Evolutionary conservation across 345 rosid genomes (phyloP).

Genomic region (Alliaria petiolata): DNA sequence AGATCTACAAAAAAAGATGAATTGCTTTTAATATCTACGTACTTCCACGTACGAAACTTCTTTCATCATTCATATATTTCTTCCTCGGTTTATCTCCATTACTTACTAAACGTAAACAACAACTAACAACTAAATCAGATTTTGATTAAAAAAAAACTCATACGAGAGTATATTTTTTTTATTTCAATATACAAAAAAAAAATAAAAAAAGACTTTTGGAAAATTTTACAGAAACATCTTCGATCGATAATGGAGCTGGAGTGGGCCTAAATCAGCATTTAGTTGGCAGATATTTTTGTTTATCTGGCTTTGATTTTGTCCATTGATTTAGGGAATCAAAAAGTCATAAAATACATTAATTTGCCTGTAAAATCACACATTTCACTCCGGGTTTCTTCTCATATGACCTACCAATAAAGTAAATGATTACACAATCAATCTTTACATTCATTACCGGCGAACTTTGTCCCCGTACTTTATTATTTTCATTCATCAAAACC

Average conservation of each 20-base stretch:
- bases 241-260: background rate
- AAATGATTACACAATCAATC: slow-evolving; percentile 3
- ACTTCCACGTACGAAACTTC: slow-evolving; percentile 32
- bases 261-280: slow-evolving; percentile 1
- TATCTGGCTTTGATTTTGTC: background rate
- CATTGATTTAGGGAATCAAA: slow-evolving; percentile 7
- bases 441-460: background rate
- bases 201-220: too few species aligned
- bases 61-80: background rate
- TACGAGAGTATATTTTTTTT: background rate
- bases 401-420: slow-evolving; percentile 26
- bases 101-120: background rate
- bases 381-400: slow-evolving; percentile 13
- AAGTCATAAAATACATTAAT: slow-evolving; percentile 12
- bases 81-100: background rate
- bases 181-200: background rate
- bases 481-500: background rate
- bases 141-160: too few species aligned
- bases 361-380: slow-evolving; percentile 20
- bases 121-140: background rate
- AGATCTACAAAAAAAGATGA: slow-evolving; percentile 17
- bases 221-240: background rate
- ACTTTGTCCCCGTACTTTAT: background rate
- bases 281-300: background rate
- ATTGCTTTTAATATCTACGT: slow-evolving; percentile 25